A percentile compares a stretch with the other conserved stretches of the same genome.
Conservation (phyloP, 306 rosid species). For the Cucurbita maxima region DNA sequence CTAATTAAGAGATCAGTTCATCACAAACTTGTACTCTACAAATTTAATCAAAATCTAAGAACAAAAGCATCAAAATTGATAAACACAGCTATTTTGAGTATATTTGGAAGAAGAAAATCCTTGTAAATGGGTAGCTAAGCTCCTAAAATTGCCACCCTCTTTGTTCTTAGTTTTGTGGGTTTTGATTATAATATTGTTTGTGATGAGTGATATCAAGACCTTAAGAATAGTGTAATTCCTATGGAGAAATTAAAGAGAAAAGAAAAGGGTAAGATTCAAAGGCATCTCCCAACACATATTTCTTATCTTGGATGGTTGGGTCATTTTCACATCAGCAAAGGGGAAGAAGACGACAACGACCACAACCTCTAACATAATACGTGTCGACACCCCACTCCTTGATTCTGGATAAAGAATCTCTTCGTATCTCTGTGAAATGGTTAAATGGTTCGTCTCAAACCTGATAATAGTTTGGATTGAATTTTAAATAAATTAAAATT, state of each 20-base stretch:
- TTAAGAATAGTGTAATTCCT: too few relatives aligned
- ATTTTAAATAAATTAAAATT: too few relatives aligned
- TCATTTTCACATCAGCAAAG: background rate
- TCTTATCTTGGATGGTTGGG: background rate
- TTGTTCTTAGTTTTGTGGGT: background rate
- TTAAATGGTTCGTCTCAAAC: too few relatives aligned
- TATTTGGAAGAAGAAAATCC: background rate
- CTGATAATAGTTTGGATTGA: too few relatives aligned
- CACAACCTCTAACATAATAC: slow-evolving; percentile 11
- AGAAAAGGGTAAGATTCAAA: background rate
- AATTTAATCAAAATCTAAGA: background rate
- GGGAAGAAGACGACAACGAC: background rate
- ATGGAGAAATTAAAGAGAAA: background rate
- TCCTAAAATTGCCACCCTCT: background rate
- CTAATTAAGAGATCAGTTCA: background rate
- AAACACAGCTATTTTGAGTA: background rate
- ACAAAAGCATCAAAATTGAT: background rate
- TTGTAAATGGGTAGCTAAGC: background rate
- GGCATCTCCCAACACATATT: background rate
- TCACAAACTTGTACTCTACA: background rate
- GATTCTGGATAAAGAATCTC: too few relatives aligned
- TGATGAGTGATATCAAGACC: background rate
- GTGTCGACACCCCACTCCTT: slow-evolving; percentile 30
- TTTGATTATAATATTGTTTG: background rate
- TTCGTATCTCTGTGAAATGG: too few relatives aligned